Evolutionary conservation across 139 green algal species (phyloP), one percentile per base, ranked within the genome.

Genomic region (Chlamydomonas urium): DNA sequence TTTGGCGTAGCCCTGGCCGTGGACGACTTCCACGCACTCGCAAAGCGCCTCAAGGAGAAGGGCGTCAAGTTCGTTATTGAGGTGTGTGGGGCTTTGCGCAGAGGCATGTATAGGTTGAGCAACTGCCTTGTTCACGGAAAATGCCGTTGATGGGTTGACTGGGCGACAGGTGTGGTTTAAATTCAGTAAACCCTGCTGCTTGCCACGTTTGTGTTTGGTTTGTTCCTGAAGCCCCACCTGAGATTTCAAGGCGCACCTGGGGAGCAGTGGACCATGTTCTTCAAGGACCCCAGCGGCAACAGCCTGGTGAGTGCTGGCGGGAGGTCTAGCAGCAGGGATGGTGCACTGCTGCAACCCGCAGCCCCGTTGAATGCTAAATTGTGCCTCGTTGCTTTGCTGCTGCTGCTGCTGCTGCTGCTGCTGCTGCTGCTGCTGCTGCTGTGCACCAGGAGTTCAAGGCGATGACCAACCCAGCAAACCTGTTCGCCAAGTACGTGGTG

Each of bases 361-460:
- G 8, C 10, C 10, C 42, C 42, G 42, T 23, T 45, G 33, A 4
- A 23, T 67, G 60, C 33, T 67, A 8, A 45, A 26, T 26, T 42
- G 33, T 42, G 32, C 21, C 33, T 31, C 53, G 23, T 8, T 8
- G 5, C 21, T 47, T 42, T 14, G 42, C 60, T n/a, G 19, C 23
- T 67, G 14, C 23, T n/a, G n/a, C 26, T 26, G 31, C 32, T 29
- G 17, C 33, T 45, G 32, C 42, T 26, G n/a, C 14, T 38, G 10
- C 8, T 42, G 60, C 60, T n/a, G 19, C 26, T 67, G 60, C 29
- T 67, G n/a, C 21, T 6, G 6, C 26, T 67, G 60, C 29, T 45
- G 23, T 14, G 24, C 17, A 14, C 23, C 80, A 97, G 31, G 92
- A 97, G 81, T 97, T 97, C 80, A 97, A 97, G 81, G 89, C 91